Evolutionary conservation across 2,329 filamentous ascomycete species (phyloP).

Genomic region (Aspergillus uvarum): DNA sequence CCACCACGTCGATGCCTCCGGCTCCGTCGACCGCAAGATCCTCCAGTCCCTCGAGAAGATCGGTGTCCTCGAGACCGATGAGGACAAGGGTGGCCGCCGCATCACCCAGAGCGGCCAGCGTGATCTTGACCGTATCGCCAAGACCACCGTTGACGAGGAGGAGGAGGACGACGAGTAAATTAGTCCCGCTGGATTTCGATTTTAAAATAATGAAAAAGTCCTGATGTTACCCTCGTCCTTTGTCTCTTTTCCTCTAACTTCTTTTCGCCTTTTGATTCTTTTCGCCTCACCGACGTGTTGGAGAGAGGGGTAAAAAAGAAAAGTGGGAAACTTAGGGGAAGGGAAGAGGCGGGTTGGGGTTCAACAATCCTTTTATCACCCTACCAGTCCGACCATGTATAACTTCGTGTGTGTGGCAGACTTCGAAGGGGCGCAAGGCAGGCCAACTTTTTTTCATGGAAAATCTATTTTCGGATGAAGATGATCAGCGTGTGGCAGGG

Average conservation of each 20-base stretch:
- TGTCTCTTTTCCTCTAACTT: slow-evolving; percentile 7
- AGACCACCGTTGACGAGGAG: slow-evolving; percentile 61
- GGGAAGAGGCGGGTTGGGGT: background rate
- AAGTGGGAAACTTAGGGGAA: background rate
- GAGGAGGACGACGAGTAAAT: slow-evolving; percentile 47
- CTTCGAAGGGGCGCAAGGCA: no score
- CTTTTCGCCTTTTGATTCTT: background rate
- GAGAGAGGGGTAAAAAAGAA: background rate
- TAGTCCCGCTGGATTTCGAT: slow-evolving; percentile 23
- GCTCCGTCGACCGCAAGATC: slow-evolving; percentile 95
- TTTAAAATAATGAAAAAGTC: slow-evolving; percentile 30
- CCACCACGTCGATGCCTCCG: slow-evolving; percentile 93
- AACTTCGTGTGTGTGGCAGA: no score
- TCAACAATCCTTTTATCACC: no score
- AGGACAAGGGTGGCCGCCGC: slow-evolving; percentile 97
- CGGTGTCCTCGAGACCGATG: slow-evolving; percentile 93
- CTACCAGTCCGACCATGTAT: no score
- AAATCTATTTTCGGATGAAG: no score
- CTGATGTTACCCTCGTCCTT: slow-evolving; percentile 20
- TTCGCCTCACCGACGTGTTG: background rate
- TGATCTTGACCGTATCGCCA: slow-evolving; percentile 95
- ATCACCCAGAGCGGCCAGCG: slow-evolving; percentile 98
- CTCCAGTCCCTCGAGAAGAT: slow-evolving; percentile 99
- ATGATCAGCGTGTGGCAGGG: background rate
- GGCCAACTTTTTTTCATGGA: no score